Evolutionary conservation across 2,329 filamentous ascomycete species (phyloP).

Genomic region (Apiospora rasikravindrae): DNA sequence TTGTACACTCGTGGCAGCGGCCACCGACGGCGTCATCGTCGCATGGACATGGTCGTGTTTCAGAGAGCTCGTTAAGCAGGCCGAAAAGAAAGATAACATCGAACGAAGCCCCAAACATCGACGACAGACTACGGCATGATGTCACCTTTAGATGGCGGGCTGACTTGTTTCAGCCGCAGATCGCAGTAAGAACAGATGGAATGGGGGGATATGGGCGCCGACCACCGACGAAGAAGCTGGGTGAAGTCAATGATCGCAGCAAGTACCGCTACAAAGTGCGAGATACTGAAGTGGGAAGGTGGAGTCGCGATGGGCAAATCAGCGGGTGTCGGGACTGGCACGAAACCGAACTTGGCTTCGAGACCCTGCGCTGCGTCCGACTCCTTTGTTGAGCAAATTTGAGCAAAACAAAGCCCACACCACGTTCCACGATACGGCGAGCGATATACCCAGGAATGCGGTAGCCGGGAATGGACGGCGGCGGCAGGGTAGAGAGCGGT

Average conservation of each 20-base stretch:
- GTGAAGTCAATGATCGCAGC: neutral
- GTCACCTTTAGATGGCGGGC: neutral
- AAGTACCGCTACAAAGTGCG: neutral
- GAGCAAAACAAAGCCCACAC: constrained; percentile 17
- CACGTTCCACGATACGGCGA: neutral
- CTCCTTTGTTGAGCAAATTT: constrained; percentile 16
- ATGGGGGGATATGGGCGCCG: neutral
- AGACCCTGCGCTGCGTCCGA: neutral
- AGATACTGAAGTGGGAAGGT: neutral
- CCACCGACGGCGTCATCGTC: neutral
- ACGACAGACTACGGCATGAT: neutral
- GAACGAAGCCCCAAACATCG: no score
- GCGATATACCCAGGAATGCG: neutral
- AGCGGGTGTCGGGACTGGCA: neutral
- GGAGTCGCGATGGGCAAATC: neutral
- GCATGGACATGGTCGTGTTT: constrained; percentile 3
- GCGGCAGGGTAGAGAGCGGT: neutral
- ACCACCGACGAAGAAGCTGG: no score
- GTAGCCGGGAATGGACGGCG: constrained; percentile 3
- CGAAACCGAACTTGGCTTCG: constrained; percentile 11
- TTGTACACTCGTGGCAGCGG: neutral
- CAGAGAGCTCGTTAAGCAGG: neutral
- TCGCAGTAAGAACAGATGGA: neutral
- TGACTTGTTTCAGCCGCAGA: neutral
- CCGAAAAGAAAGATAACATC: neutral